Evolutionary conservation across 2,329 filamentous ascomycete species (phyloP), one percentile per base, ranked within the genome.

Genomic region (Fusarium sp.): DNA sequence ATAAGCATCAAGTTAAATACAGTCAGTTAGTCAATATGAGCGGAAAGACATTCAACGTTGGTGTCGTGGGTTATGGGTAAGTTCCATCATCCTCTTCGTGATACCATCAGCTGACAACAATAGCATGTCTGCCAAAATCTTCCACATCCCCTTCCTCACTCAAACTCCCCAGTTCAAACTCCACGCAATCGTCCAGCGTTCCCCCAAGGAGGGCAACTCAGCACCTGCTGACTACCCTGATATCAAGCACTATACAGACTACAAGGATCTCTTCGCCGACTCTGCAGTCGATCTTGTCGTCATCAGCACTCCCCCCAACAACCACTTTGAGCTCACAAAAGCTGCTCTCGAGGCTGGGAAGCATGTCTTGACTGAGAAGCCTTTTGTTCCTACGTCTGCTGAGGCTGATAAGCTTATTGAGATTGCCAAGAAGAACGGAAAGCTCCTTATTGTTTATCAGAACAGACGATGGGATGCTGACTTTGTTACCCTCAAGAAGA

Each of bases 341-440:
- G 82, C 88, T 58, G 91, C 92, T 0, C 85, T 96, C 54, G 86
- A 92, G 79, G 85, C 88, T 15, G 91, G 91, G 76, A 95, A 95
- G 85, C 91, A 96, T 81, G 92, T 95, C 33, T 85, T 96, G 59
- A 92, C 93, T 55, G 94, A 96, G 85, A 96, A 96, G 85, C 94
- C 94, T 6, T 96, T 96, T 80, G 92, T 94, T 18, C 91, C 93
- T 26, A 93, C 91, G 4, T 85, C 88, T 4, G 85, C 88, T 66
- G 91, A 95, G 82, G 93, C 93, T 17, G 86, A 89, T 39, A 83
- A 89, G 74, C 88, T 96, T 12, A 87, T 89, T 49, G 81, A 82
- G 15, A 83, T 91, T 56, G 88, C 91, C 15, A 81, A 85, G 71
- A 81, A 87, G 66, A 81, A 86, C 52, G 81, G 84, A 42, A 85